Evolutionary conservation across 495 filamentous ascomycete genomes (phyloP), one percentile per base, ranked within the genome.

Genomic region (Lepraria neglecta): DNA sequence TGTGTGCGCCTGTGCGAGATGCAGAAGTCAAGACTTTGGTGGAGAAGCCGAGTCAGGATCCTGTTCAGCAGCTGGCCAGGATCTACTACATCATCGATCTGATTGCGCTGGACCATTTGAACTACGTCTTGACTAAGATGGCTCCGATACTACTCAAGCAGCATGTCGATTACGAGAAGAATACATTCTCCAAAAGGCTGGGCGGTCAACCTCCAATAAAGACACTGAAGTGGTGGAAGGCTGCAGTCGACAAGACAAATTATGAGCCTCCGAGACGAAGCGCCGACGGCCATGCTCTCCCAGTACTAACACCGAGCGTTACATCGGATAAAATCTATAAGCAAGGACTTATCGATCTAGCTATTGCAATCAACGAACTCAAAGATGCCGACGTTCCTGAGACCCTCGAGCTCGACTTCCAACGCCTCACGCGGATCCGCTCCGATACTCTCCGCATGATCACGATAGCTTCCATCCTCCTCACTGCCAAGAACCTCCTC

Each of bases 401-500:
- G 69, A 97, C 92, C 6, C 80, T 97, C 4, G 80, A 82, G 21
- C 84, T 97, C 10, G 94, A 98, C 67, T 72, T 76, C 48, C 82
- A 83, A 47, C 88, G 95, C 27, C 77, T 92, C 35, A 71, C 75
- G 28, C 79, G 81, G 33, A 77, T 90, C 44, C 88, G 91, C 31
- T 76, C 77, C 7, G 79, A 86, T 35, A 81, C 85, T 11, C 82
- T 92, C 59, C 84, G 85, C 50, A 86, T 94, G 64, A 83, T 91
- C 27, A 88, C 90, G 21, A 82, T 91, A 9, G 89, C 89, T 19
- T 81, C 85, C 24, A 91, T 97, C 58, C 78, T 95, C 7, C 73
- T 97, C 38, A 95, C 95, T 1, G 90, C 89, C 65, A 98, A 98
- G 78, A 97, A 96, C 69, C 78, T 97, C 12, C 84, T 98, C 50